Evolutionary conservation across 2,329 filamentous ascomycete genomes (phyloP).

Genomic region (Pyricularia grisea): DNA sequence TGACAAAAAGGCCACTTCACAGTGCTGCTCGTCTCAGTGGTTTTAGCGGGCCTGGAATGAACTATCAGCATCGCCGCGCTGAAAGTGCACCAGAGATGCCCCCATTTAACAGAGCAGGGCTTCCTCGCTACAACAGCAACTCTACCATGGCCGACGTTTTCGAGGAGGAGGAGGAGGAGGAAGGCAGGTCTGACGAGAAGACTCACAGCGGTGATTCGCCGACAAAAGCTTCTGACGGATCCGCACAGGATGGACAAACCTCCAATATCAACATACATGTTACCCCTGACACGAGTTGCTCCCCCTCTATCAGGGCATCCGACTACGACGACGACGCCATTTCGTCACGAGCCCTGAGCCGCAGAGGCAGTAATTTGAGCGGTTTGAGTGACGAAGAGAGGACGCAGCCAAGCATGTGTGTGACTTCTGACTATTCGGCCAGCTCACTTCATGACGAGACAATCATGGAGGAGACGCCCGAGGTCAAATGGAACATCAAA

Average conservation of each 20-base stretch:
- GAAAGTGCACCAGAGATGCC: conserved; percentile 74
- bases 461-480: conserved; percentile 35
- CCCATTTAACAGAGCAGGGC: conserved; percentile 59
- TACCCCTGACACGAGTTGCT: conserved; percentile 7
- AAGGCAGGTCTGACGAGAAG: conserved; percentile 18
- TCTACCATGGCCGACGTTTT: conserved; percentile 81
- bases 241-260: conserved; percentile 2
- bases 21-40: conserved; percentile 65
- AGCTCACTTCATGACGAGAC: conserved; percentile 42
- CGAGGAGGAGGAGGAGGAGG: conserved; percentile 69
- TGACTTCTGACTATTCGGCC: conserved; percentile 38
- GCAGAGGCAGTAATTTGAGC: conserved; percentile 36
- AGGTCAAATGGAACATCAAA: conserved; percentile 18
- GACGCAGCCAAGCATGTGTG: conserved; percentile 23
- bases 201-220: background rate
- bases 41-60: conserved; percentile 59
- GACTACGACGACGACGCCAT: conserved; percentile 9
- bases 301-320: conserved; percentile 3
- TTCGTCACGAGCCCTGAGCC: conserved; percentile 22
- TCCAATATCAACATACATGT: conserved; percentile 14
- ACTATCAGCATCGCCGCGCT: conserved; percentile 65
- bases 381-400: conserved; percentile 32
- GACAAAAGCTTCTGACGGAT: background rate
- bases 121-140: conserved; percentile 54
- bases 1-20: conserved; percentile 61